These are phyloP conservation scores for Mycena sanguinolenta DNA, from an alignment of 768 basidiomycete genomes.

Conservation along the genomic window DNA sequence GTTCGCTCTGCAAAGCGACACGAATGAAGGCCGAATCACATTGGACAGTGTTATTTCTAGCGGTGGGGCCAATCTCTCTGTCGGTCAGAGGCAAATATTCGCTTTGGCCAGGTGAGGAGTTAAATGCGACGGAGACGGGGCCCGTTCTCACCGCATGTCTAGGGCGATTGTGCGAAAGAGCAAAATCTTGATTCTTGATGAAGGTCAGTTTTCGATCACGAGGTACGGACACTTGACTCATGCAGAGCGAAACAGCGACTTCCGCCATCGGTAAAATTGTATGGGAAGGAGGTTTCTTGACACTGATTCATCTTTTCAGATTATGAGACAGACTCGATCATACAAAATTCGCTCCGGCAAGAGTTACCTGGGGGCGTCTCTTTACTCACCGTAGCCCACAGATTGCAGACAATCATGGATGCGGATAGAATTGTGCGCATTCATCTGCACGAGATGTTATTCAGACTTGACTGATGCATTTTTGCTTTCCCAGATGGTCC, in stretches of 20 bases:
- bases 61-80: conserved; percentile 45
- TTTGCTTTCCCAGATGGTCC: conserved; percentile 32
- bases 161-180: conserved; percentile 36
- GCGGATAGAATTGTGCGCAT: conserved; percentile 31
- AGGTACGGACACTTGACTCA: neutral
- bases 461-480: conserved; percentile 12
- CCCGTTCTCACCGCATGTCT: neutral
- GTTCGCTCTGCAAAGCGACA: conserved; percentile 49
- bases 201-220: neutral
- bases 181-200: conserved; percentile 39
- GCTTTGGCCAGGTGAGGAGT: conserved; percentile 51
- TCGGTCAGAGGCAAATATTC: conserved; percentile 62
- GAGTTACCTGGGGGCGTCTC: conserved; percentile 27
- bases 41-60: conserved; percentile 28
- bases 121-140: too few species aligned
- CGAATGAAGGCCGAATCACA: conserved; percentile 40
- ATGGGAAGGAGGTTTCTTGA: too few species aligned
- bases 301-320: conserved; percentile 42
- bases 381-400: conserved; percentile 18
- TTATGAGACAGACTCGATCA: conserved; percentile 55
- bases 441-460: neutral
- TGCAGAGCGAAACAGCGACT: conserved; percentile 3
- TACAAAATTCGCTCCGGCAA: conserved; percentile 53
- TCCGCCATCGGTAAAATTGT: conserved; percentile 23
- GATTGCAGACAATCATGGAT: conserved; percentile 42